Percentiles rank a stretch among this genome's conserved stretches.
phyloP scores from a whole-genome alignment of 2,329 filamentous ascomycete species.

The Ophiocordyceps camponoti-floridani region DNA sequence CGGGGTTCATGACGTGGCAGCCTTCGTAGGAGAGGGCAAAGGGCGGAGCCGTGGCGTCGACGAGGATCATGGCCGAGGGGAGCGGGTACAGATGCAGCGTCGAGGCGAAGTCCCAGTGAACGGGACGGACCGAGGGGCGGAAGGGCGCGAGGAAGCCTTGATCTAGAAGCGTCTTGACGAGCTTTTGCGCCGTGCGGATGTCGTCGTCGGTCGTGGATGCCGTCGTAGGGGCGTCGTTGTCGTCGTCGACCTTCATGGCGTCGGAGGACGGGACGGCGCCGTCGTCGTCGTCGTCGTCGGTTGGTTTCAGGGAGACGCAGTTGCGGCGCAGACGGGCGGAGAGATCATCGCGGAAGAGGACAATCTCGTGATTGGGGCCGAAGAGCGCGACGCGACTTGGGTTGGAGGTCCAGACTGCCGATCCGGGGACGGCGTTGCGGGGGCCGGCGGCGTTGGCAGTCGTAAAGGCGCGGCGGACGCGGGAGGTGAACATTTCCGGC shows the following conservation, averaged over 20 bases:
- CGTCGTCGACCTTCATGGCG: constrained; percentile 23
- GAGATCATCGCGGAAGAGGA: constrained; percentile 76
- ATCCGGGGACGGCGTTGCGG: constrained; percentile 21
- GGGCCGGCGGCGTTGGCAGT: constrained; percentile 49
- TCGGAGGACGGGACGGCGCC: constrained; percentile 7
- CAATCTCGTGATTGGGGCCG: constrained; percentile 72
- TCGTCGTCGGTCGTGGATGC: constrained; percentile 22
- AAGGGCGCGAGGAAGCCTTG: constrained; percentile 85
- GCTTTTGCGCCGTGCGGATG: constrained; percentile 45
- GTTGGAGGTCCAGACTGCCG: constrained; percentile 77
- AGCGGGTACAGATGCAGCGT: constrained; percentile 72
- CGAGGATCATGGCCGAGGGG: constrained; percentile 66
- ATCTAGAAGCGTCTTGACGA: constrained; percentile 83
- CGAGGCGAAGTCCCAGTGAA: constrained; percentile 76
- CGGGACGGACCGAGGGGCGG: constrained; percentile 56
- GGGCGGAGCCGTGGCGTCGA: constrained; percentile 63
- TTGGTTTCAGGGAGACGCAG: constrained; percentile 49
- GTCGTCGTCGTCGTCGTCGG: constrained; percentile 13
- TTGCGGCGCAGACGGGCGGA: constrained; percentile 61
- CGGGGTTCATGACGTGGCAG: constrained; percentile 90
- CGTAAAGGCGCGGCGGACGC: constrained; percentile 65
- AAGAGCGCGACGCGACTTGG: constrained; percentile 71
- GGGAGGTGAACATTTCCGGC: constrained; percentile 78
- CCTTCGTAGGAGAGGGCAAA: constrained; percentile 89
- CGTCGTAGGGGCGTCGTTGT: constrained; percentile 5